Evolutionary conservation across 1,139 yeast genomes (phyloP).

Genomic region (Kodamaea plutei): DNA sequence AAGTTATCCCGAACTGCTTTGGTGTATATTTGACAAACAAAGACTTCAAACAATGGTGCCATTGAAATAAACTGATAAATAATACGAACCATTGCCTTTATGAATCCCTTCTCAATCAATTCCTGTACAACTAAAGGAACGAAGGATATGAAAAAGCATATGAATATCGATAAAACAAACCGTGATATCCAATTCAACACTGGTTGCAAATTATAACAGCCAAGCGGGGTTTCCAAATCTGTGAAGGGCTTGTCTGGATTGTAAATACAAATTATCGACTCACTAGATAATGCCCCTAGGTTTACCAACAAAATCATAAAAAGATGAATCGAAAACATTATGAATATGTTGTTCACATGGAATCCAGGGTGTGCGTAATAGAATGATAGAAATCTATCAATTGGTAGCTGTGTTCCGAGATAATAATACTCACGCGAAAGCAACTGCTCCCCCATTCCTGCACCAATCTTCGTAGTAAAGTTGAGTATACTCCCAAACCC

Average conservation of each 20-base stretch:
- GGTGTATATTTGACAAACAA: slow-evolving; percentile 81
- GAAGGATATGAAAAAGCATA: slow-evolving; percentile 80
- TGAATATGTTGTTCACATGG: slow-evolving; percentile 77
- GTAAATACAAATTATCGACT: slow-evolving; percentile 54
- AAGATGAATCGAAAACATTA: slow-evolving; percentile 67
- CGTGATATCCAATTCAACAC: slow-evolving; percentile 76
- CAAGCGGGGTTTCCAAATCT: slow-evolving; percentile 59
- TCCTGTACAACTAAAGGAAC: slow-evolving; percentile 79
- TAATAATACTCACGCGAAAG: slow-evolving; percentile 80
- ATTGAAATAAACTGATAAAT: slow-evolving; percentile 63
- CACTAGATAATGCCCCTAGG: slow-evolving; percentile 62
- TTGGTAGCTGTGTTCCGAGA: slow-evolving; percentile 72
- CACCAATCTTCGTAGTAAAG: slow-evolving; percentile 85
- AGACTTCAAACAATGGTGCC: slow-evolving; percentile 83
- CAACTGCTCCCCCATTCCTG: slow-evolving; percentile 94
- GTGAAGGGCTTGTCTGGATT: slow-evolving; percentile 55
- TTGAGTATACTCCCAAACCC: slow-evolving; percentile 83
- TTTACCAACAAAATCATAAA: slow-evolving; percentile 66
- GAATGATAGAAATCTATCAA: slow-evolving; percentile 77
- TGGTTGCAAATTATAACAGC: slow-evolving; percentile 73
- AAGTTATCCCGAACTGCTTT: slow-evolving; percentile 64
- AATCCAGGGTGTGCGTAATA: slow-evolving; percentile 93
- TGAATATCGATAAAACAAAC: slow-evolving; percentile 75
- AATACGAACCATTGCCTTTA: slow-evolving; percentile 58
- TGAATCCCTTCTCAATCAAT: slow-evolving; percentile 68